A percentile compares a stretch with the other conserved stretches of the same genome.
phyloP scores from a whole-genome alignment of 2,329 filamentous ascomycete genomes.

The Blastomyces parvus region DNA sequence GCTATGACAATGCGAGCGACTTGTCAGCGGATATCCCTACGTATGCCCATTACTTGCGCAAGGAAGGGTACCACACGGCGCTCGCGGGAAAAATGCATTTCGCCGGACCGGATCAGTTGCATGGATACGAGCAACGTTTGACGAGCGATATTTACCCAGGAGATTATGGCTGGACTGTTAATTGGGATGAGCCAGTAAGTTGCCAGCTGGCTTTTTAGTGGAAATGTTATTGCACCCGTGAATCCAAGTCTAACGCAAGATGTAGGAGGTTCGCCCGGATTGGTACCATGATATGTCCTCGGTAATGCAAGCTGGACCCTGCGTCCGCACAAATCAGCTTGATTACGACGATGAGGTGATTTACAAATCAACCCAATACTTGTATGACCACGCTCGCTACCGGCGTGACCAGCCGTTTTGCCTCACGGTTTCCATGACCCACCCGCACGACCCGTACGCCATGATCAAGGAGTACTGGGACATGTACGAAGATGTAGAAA shows the following conservation, averaged over 20 bases:
- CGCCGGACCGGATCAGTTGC: conserved; percentile 70
- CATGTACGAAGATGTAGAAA: conserved; percentile 78
- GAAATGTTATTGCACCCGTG: no score
- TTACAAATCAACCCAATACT: conserved; percentile 78
- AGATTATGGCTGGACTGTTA: conserved; percentile 88
- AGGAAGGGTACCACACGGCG: conserved; percentile 78
- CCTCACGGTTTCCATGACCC: conserved; percentile 84
- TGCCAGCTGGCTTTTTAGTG: not conserved
- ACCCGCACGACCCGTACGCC: conserved; percentile 90
- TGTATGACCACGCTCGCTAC: conserved; percentile 83
- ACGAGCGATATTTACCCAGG: conserved; percentile 95
- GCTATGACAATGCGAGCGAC: conserved; percentile 83
- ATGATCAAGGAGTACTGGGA: conserved; percentile 94
- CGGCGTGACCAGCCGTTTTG: conserved; percentile 70
- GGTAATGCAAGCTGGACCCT: conserved; percentile 79
- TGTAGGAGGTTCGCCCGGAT: conserved; percentile 56
- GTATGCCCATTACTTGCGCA: conserved; percentile 82
- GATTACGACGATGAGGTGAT: conserved; percentile 96
- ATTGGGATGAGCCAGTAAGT: conserved; percentile 76
- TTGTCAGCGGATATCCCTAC: conserved; percentile 78
- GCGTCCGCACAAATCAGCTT: conserved; percentile 85
- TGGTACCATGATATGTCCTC: conserved; percentile 97
- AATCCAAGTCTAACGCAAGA: not conserved
- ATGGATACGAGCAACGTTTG: conserved; percentile 84
- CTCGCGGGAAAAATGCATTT: conserved; percentile 97